These are phyloP conservation scores for Tagetes patula DNA, from an alignment of 129 eudicot genomes.

Conservation along the genomic window DNA sequence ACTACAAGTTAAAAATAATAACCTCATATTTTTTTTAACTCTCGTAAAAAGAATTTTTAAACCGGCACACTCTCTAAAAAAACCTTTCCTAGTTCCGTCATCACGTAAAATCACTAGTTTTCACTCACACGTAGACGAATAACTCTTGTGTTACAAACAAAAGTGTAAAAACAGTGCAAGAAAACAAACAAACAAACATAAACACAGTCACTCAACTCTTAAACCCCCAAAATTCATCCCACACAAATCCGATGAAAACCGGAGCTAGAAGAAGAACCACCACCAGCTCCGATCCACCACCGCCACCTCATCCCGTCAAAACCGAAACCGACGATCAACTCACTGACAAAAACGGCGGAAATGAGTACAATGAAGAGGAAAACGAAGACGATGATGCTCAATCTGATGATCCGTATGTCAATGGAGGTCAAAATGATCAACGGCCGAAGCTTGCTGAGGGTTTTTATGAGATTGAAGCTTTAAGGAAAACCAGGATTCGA, in stretches of 20 bases:
- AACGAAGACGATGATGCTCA: conserved; percentile 25
- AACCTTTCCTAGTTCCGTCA: too few species aligned
- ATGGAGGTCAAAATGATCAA: conserved; percentile 14
- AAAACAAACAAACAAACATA: neutral
- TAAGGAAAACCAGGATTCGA: conserved; percentile 56
- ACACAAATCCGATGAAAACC: neutral
- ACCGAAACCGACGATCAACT: neutral
- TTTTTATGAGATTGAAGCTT: conserved; percentile 67
- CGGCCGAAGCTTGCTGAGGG: conserved; percentile 72
- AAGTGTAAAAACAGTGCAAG: neutral
- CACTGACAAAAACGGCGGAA: neutral
- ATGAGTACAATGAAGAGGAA: conserved; percentile 27
- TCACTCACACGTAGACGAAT: too few species aligned
- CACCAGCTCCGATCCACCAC: neutral
- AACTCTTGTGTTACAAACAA: too few species aligned
- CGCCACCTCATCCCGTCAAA: neutral
- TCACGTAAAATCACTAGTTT: too few species aligned
- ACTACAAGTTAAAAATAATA: too few species aligned
- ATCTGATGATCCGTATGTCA: conserved; percentile 28
- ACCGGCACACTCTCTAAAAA: too few species aligned
- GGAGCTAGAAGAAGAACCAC: neutral
- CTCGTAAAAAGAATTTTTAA: too few species aligned
- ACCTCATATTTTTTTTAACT: too few species aligned
- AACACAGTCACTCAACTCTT: neutral
- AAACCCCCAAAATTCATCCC: neutral